phyloP scores from a whole-genome alignment of 2,329 filamentous ascomycete genomes.

The Colletotrichum lini region DNA sequence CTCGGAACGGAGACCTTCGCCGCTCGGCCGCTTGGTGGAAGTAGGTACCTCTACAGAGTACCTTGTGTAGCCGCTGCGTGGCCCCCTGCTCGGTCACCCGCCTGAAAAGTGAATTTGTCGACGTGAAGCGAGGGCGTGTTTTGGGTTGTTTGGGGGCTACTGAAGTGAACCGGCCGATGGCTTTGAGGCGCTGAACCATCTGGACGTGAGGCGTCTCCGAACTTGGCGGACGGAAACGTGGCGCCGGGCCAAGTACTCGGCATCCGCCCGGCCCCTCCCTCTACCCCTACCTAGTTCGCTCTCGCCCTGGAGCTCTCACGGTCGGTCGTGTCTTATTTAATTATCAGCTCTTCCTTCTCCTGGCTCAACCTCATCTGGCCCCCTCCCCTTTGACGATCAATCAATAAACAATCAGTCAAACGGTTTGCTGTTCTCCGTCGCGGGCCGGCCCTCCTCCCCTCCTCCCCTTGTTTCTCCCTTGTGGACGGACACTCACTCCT shows the following conservation, averaged over 20 bases:
- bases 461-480: background rate
- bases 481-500: no score
- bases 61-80: no score
- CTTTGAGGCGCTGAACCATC: no score
- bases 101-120: background rate
- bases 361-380: background rate
- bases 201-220: background rate
- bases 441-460: conserved; percentile 28
- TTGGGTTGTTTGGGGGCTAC: background rate
- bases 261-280: background rate
- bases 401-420: no score
- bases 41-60: no score
- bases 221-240: conserved; percentile 33
- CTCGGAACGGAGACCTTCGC: no score
- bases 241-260: conserved; percentile 37
- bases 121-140: background rate
- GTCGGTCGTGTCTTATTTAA: background rate
- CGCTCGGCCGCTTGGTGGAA: no score
- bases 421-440: background rate
- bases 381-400: background rate
- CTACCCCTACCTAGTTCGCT: no score
- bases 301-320: no score
- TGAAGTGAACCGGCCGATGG: no score
- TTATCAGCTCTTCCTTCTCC: background rate
- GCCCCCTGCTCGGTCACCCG: no score